A percentile compares a stretch with the other conserved stretches of the same genome.
Conservation (phyloP, 371 early-diverging fungal species). For the Apophysomyces trapeziformis region DNA sequence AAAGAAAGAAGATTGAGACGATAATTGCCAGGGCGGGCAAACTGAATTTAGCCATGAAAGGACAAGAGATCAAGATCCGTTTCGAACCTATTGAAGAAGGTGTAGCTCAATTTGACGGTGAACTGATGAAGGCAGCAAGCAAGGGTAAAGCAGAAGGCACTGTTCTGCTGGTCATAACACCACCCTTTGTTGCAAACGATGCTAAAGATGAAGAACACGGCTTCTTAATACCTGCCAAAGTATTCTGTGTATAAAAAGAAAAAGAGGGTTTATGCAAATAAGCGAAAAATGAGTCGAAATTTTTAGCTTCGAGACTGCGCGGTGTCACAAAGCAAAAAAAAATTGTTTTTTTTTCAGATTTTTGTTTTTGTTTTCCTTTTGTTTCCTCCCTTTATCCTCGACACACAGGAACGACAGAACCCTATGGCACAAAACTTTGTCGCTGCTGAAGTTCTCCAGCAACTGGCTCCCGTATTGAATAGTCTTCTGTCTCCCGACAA, state of each 20-base stretch:
- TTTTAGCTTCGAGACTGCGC: slow-evolving; percentile 7
- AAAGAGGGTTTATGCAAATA: slow-evolving; percentile 9
- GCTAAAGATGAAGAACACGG: slow-evolving; percentile 47
- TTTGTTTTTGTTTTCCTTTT: slow-evolving; percentile 20
- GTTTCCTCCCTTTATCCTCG: slow-evolving; percentile 16
- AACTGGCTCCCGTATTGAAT: slow-evolving; percentile 61
- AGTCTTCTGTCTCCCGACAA: slow-evolving; percentile 68
- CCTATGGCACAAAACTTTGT: slow-evolving; percentile 50
- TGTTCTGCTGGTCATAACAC: slow-evolving; percentile 37
- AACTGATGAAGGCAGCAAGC: slow-evolving; percentile 41
- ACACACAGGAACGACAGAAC: slow-evolving; percentile 20
- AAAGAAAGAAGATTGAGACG: slow-evolving; percentile 36
- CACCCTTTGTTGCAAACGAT: slow-evolving; percentile 46
- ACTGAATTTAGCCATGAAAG: slow-evolving; percentile 48
- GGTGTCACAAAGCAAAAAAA: slow-evolving; percentile 7
- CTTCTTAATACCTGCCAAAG: slow-evolving; percentile 47
- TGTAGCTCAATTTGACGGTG: slow-evolving; percentile 27
- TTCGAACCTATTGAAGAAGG: slow-evolving; percentile 38
- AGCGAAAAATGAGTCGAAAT: slow-evolving; percentile 13
- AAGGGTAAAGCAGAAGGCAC: slow-evolving; percentile 38
- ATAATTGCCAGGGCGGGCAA: slow-evolving; percentile 36
- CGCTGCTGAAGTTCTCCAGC: slow-evolving; percentile 61
- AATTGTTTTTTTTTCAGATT: slow-evolving; percentile 27
- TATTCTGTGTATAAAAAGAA: slow-evolving; percentile 30
- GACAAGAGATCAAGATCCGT: slow-evolving; percentile 45